Base-by-base conservation (phyloP, 2,329 filamentous ascomycete genomes). In the Diaporthe ilicicola region DNA sequence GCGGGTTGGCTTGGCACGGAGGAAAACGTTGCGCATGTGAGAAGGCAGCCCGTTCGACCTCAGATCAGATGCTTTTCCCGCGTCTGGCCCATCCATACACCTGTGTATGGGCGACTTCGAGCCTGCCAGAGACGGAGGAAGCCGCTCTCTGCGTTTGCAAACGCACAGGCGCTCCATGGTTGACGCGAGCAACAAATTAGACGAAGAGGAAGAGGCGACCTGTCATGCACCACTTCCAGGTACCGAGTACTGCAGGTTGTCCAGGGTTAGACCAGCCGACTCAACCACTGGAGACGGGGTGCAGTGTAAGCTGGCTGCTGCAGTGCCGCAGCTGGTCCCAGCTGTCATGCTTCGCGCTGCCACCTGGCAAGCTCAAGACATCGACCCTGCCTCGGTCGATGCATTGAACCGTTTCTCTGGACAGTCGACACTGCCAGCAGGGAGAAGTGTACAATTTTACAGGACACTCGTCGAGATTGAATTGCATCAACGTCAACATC, bases 1-100 rank as follows among this genome's bases (percentile, higher is more conserved):
- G 22, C 53, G 55, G 56, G 56, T 46, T 37, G 42, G 29, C 70
- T 69, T 70, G 67, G 66, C 70, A 56, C 39, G 70, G 67, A 65
- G 51, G 56, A 59, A 39, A 69, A 62, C 53, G 56, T 62, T 62
- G 56, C 56, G 56, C 56, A 62, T 48, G 24, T 32, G 27, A 46
- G 53, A 34, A 56, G 56, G 27, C 39, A 56, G n/a, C 55, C 55
- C 64, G 32, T 42, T 64, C 39, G 44, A 46, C 56, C 56, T 27
- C 56, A 62, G 42, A 46, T 27, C 56, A 62, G 42, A 46, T 62
- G 42, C 56, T 42, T 27, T 62, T 62, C 6, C 56, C 56, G 24
- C 42, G 24, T 27, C 56, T 37, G 56, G 29, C 17, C 19, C 24
- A 34, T 34, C 27, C 56, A 13, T 17, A 13, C 32, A 17, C 19